These are phyloP conservation scores for Globisporangium splendens DNA, from an alignment of 352 stramenopile genomes.

Conservation along the genomic window DNA sequence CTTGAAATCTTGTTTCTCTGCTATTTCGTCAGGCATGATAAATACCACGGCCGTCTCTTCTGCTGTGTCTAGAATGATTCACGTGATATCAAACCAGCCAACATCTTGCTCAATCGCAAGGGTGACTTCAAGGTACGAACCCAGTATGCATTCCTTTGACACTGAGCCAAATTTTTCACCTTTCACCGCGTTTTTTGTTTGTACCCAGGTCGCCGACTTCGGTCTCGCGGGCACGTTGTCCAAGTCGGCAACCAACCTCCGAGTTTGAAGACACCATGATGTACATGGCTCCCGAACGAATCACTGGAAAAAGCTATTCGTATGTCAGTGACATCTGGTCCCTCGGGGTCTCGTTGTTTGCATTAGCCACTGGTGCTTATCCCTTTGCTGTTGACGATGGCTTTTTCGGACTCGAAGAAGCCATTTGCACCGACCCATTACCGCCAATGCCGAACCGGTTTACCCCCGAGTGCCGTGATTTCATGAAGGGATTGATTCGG, in stretches of 20 bases:
- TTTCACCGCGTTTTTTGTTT: neutral
- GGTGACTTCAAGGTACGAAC: conserved; percentile 81
- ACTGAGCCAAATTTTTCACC: no score
- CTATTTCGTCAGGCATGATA: no score
- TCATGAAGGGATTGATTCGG: conserved; percentile 90
- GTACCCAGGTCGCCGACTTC: conserved; percentile 66
- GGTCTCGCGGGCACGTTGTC: conserved; percentile 70
- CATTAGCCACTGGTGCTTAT: conserved; percentile 58
- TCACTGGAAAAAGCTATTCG: conserved; percentile 84
- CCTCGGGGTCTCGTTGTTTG: conserved; percentile 69
- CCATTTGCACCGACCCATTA: conserved; percentile 72
- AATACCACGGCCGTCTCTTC: no score
- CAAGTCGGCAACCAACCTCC: conserved; percentile 72
- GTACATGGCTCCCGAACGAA: conserved; percentile 94
- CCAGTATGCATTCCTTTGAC: no score
- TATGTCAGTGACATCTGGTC: conserved; percentile 82
- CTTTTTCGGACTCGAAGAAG: conserved; percentile 82
- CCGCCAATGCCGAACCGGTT: conserved; percentile 79
- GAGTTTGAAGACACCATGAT: conserved; percentile 91
- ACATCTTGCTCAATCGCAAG: conserved; percentile 82
- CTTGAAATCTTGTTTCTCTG: no score
- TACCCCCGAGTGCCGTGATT: conserved; percentile 87
- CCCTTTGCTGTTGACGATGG: conserved; percentile 72
- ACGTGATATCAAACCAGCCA: conserved; percentile 91
- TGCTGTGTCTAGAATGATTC: conserved; percentile 51